Base-by-base conservation (phyloP, 768 basidiomycete genomes). In the Pholiota conissans region DNA sequence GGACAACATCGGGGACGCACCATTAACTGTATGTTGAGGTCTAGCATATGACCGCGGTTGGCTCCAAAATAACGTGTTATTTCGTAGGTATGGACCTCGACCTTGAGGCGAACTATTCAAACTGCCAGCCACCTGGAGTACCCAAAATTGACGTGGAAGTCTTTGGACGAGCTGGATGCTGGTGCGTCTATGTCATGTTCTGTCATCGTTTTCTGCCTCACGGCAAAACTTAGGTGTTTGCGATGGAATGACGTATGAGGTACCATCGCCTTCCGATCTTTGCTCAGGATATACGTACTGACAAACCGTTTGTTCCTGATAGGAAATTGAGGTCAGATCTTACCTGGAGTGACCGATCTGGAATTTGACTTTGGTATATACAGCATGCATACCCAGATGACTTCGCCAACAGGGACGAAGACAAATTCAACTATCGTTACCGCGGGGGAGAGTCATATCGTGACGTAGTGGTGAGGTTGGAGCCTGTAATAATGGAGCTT, bases 371-470 rank as follows among this genome's bases (percentile, higher is more conserved):
- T 16, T 16, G 30, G 39, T n/a, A n/a, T n/a, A n/a, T n/a, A 30
- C 62, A 96, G 93, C 85, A 87, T 81, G 83, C 87, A 61, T 99
- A 98, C 69, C 97, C 97, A 0, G 97, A 99, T 56, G 97, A 99
- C 69, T 98, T 95, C 72, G 95, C 93, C 14, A 95, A 95, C 69
- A 87, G 97, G 24, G 97, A 99, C 65, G 94, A 98, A 57, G 97
- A 99, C 79, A 99, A 99, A 74, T 99, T 97, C 74, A 98, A 98
- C 73, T 99, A 99, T 72, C 86, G 97, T 27, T 98, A 98, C 72
- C 83, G 97, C 65, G 95, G 88, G 65, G 97, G 97, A 54, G 97
- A 99, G 75, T 97, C 94, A 1, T 99, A 99, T 71, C 87, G 97
- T 34, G 97, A 99, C 68, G 96, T 99, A 9, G 94, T 97, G 11